These are phyloP conservation scores for Cenchrus purpureus DNA, from an alignment of 176 grass and related monocot genomes.

Conservation along the genomic window DNA sequence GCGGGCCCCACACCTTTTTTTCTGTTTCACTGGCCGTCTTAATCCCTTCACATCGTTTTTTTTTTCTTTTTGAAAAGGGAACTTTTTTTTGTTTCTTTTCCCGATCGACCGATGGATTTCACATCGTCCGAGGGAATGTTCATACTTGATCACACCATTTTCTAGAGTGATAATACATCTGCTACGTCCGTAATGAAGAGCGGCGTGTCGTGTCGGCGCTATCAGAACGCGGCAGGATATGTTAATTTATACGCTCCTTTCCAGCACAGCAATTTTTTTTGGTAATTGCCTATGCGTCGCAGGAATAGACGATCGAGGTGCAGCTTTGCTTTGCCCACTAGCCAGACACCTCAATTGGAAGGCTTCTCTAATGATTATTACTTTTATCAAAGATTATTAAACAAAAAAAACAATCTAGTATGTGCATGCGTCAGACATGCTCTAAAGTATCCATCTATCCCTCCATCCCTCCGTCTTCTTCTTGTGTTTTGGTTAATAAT, in stretches of 20 bases:
- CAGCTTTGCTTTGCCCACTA: not conserved
- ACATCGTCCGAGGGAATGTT: not conserved
- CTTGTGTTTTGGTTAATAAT: not conserved
- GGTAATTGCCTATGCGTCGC: not conserved
- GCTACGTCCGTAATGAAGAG: not conserved
- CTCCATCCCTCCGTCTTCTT: not conserved
- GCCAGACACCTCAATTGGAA: not conserved
- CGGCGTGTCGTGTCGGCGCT: no score
- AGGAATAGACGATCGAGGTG: not conserved
- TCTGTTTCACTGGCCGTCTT: not conserved
- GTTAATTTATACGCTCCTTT: not conserved
- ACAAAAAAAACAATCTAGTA: constrained; percentile 9
- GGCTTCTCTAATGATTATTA: constrained; percentile 14
- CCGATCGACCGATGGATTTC: not conserved
- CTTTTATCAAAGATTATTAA: not conserved
- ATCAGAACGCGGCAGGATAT: no score
- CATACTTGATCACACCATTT: not conserved
- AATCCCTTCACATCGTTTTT: not conserved
- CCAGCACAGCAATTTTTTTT: constrained; percentile 1
- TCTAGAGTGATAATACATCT: not conserved
- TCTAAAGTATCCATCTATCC: constrained; percentile 5
- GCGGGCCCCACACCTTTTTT: not conserved
- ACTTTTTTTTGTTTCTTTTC: not conserved
- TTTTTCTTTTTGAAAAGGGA: no score
- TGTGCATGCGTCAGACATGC: not conserved